Evolutionary conservation across 2,329 filamentous ascomycete genomes (phyloP), one percentile per base, ranked within the genome.

Genomic region (Epicoccum sorghinum): DNA sequence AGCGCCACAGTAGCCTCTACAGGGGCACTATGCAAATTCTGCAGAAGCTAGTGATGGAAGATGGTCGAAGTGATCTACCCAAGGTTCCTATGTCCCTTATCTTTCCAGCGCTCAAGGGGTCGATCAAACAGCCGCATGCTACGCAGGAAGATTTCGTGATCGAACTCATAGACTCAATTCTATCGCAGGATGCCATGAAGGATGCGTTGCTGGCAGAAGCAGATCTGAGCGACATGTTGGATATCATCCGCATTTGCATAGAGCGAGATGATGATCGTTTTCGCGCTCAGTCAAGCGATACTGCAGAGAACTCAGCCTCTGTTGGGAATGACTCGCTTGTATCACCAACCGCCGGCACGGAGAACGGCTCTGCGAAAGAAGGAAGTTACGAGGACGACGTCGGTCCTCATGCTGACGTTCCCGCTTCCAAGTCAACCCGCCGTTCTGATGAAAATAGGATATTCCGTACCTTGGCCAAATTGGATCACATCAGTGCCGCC

Each of bases 181-280:
- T 75, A 4, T 79, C 78, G 7, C 74, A 81, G 41, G 79, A 80
- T 18, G 77, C 77, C 18, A 71, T 89, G 40, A 84, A 84, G 58
- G 76, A 77, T 12, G 76, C 87, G 42, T 73, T 89, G 22, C 74
- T 83, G 39, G 83, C 87, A 37, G 86, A 89, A 51, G 86, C 89
- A 63, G 86, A 89, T 67, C 89, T 88, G 86, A 79, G 81, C 2
- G 73, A 80, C 4, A 78, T 89, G 52, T 79, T 90, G 14, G 78
- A 84, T 18, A 81, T 89, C 14, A 84, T 85, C 2, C 77, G 77
- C 3, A 80, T 80, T 49, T 89, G 87, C 46, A 65, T 66, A 22
- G 69, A 68, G 51, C 69, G 71, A 45, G 64, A 66, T n/a, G 68
- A 73, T 37, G 60, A 66, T n/a, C 62, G 65, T 24, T 40, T 55